Conservation (phyloP, 371 early-diverging fungal species). For the Syncephalastrum monosporum region DNA sequence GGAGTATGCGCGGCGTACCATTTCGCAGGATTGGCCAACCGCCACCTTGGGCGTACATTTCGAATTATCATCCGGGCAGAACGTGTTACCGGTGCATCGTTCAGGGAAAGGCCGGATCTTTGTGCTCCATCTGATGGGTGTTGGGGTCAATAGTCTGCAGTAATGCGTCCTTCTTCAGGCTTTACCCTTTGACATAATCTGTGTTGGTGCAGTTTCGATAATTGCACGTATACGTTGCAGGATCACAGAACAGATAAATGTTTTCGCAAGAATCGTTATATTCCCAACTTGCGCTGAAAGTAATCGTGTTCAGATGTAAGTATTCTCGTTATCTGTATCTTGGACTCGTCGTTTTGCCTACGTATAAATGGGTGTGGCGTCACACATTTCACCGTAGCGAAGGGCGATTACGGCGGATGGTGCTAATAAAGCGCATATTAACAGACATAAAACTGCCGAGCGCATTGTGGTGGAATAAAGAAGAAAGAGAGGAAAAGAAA, state of each 20-base stretch:
- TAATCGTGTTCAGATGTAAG: too few species aligned
- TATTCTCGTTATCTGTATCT: too few species aligned
- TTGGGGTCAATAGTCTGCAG: neutral
- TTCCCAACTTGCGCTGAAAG: slow-evolving; percentile 22
- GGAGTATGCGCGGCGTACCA: slow-evolving; percentile 10
- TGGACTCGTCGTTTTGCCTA: too few species aligned
- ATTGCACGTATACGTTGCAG: slow-evolving; percentile 25
- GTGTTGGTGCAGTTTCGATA: slow-evolving; percentile 37
- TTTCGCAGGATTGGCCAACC: slow-evolving; percentile 28
- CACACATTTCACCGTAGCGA: too few species aligned
- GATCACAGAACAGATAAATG: slow-evolving; percentile 32
- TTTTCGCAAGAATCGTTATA: slow-evolving; percentile 37
- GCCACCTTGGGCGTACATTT: slow-evolving; percentile 21
- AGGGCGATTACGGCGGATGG: too few species aligned
- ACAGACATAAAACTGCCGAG: too few species aligned
- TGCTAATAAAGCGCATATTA: too few species aligned
- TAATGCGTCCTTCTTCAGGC: too few species aligned
- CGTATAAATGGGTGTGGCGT: too few species aligned
- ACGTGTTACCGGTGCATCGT: slow-evolving; percentile 27
- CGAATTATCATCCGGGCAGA: slow-evolving; percentile 39
- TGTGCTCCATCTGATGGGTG: slow-evolving; percentile 22
- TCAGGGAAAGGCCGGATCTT: slow-evolving; percentile 20
- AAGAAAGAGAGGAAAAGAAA: too few species aligned
- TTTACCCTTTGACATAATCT: slow-evolving; percentile 40
- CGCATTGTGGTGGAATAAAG: too few species aligned